Evolutionary conservation across 2,329 filamentous ascomycete species (phyloP).

Genomic region (Aspergillus proliferans): DNA sequence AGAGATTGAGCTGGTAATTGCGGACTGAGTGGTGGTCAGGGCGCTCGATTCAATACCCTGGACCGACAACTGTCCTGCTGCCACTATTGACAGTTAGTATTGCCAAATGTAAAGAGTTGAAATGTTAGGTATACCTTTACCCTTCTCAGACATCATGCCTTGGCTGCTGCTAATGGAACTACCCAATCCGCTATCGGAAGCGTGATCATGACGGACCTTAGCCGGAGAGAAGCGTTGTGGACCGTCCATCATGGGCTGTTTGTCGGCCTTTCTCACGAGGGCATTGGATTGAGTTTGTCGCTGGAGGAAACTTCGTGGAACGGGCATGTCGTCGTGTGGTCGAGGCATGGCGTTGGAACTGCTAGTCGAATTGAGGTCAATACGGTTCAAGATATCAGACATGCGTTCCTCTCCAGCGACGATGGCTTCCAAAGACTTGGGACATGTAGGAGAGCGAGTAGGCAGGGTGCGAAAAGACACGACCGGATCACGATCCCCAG

Average conservation of each 20-base stretch:
- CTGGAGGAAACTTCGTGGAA: conserved; percentile 56
- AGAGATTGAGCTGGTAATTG: conserved; percentile 57
- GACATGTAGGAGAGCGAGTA: conserved; percentile 59
- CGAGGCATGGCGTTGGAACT: conserved; percentile 36
- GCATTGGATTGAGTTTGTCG: conserved; percentile 47
- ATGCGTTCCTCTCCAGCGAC: conserved; percentile 64
- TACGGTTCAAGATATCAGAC: conserved; percentile 58
- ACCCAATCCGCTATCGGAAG: conserved; percentile 82
- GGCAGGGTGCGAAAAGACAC: conserved; percentile 46
- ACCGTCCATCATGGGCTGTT: conserved; percentile 11
- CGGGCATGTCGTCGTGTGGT: conserved; percentile 53
- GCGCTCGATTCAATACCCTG: conserved; percentile 2
- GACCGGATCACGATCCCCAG: conserved; percentile 36
- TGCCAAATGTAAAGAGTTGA: conserved; percentile 1
- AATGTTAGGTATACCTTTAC: conserved; percentile 30
- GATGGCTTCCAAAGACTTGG: conserved; percentile 56
- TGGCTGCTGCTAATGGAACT: conserved; percentile 65
- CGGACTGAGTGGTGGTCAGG: conserved; percentile 46
- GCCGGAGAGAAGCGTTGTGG: conserved; percentile 40
- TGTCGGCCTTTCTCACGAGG: conserved; percentile 25
- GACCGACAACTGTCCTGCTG: conserved; percentile 19
- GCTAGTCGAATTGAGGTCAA: conserved; percentile 56
- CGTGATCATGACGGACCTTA: conserved; percentile 55
- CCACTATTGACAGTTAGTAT: conserved; percentile 14
- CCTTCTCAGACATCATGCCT: conserved; percentile 44